Base-by-base conservation (phyloP, 2,329 filamentous ascomycete species). In the Aspergillus sp. region DNA sequence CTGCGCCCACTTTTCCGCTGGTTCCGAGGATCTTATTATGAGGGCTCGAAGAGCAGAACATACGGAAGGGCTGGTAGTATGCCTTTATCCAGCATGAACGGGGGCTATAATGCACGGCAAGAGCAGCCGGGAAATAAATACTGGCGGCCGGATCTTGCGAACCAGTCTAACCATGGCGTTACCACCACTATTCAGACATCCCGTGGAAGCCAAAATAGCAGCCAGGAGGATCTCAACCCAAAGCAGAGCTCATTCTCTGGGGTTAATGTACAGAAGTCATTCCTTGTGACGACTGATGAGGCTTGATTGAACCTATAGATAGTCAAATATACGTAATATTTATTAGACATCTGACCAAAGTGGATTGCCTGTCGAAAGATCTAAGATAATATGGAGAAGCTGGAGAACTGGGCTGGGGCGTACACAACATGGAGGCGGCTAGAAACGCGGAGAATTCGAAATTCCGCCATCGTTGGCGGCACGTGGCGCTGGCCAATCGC, bases 1-100 rank as follows among this genome's bases (percentile, higher is more conserved):
- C 72, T 82, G 2, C 77, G 79, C 2, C 81, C 81, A 1, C 72
- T 83, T 0, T 72, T 83, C 45, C 77, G 72, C 51, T 74, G 71
- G 68, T 69, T 73, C 56, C 66, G 67, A 8, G 69, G 70, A 44
- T 56, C 66, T 46, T 68, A 64, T 56, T 71, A 67, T 20, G 59
- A 33, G 8, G 58, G 62, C 11, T 64, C 64, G 19, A 65, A 61
- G 39, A 70, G 62, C 6, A 72, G 40, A 66, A 48, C 45, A 7
- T 34, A 48, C 56, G 66, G 58, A 13, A 68, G 66, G 2, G 59
- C 58, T 5, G 66, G 62, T 22, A 73, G 70, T 46, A 41, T 72
- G 44, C 71, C 70, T 13, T 64, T 73, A 12, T 71, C 70, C 19
- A 72, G 69, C 45, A 61, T 68, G 59, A 68, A 68, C 46, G 64